Percentiles rank a stretch among this genome's conserved stretches.
Evolutionary conservation across 352 stramenopile genomes (phyloP).

Genomic region (Pythium rhizo-oryzae): DNA sequence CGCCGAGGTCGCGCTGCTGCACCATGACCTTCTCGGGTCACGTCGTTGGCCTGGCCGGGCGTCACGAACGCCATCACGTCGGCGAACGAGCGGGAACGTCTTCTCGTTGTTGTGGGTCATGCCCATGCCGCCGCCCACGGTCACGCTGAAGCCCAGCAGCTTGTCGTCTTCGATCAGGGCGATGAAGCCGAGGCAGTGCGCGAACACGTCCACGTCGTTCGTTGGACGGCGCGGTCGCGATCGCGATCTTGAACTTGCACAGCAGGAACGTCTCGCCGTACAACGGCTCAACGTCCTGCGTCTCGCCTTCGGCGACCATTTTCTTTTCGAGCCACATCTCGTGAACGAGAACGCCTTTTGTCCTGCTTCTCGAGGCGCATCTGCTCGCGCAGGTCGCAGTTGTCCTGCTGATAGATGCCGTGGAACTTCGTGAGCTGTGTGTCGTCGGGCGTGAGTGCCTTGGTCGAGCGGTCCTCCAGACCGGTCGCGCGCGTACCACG

Average conservation of each 20-base stretch:
- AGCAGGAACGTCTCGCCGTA: constrained; percentile 97
- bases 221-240: constrained; percentile 98
- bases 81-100: constrained; percentile 95
- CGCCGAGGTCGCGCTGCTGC: constrained; percentile 96
- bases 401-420: constrained; percentile 97
- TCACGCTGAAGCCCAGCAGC: constrained; percentile 96
- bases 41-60: constrained; percentile 88
- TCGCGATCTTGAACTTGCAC: constrained; percentile 99
- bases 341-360: constrained; percentile 95
- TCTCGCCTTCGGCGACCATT: constrained; percentile 90
- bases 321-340: constrained; percentile 99
- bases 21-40: constrained; percentile 95
- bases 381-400: constrained; percentile 89
- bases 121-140: constrained; percentile 96
- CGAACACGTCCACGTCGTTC: constrained; percentile 97
- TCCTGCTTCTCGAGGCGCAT: constrained; percentile 82
- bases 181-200: constrained; percentile 96
- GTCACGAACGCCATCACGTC: constrained; percentile 97
- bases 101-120: constrained; percentile 98
- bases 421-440: constrained; percentile 96
- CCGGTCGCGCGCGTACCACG: constrained; percentile 67
- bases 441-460: constrained; percentile 67
- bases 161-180: constrained; percentile 89
- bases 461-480: constrained; percentile 74
- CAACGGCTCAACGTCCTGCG: constrained; percentile 97